Base-by-base conservation (phyloP, 225 moss, liverwort and hornwort genomes). In the Sphagnum tenellum region DNA sequence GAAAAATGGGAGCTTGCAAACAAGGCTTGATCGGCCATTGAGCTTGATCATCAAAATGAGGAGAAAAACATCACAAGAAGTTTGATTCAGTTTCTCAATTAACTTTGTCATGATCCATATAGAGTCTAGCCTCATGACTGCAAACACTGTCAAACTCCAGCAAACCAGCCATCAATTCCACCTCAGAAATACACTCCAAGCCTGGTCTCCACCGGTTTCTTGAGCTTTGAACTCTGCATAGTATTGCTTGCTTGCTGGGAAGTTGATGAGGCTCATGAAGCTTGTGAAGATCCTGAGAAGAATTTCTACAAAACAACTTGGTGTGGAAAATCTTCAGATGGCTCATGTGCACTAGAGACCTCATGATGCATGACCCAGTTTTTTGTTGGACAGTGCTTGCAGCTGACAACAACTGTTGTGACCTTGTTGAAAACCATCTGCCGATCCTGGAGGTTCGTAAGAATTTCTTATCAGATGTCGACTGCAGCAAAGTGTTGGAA, bases 161-260 rank as follows among this genome's bases (percentile, higher is more conserved):
- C 67, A 80, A 68, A 0, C 73, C 73, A 2, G 76, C 73, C 49
- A 80, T 73, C 65, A 76, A 47, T 13, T 73, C 76, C 5, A 76
- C 73, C 6, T 80, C 80, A 0, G 80, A 80, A 11, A 80, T 80
- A 65, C 80, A 71, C 65, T 80, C 80, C 71, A 76, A 10, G 7
- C 71, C 76, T 2, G 80, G 80, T 51, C 65, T 67, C 80, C 80
- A 80, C 51, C 74, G 58, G 11, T 81, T 81, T 69, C 71, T 55
- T 3, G 69, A 57, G 59, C 67, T 72, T 50, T 74, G 76, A 47
- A 61, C 62, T 62, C 65, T 61, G 4, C 56, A 67, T 3, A 67
- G 55, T 7, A 57, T 60, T 2, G 76, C 9, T 0, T 60, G 59
- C 9, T 50, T 68, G 50, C 3, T 46, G 4, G 12, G 6, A 54